phyloP scores from a whole-genome alignment of 306 rosid species.

The Abrus pulchellus region DNA sequence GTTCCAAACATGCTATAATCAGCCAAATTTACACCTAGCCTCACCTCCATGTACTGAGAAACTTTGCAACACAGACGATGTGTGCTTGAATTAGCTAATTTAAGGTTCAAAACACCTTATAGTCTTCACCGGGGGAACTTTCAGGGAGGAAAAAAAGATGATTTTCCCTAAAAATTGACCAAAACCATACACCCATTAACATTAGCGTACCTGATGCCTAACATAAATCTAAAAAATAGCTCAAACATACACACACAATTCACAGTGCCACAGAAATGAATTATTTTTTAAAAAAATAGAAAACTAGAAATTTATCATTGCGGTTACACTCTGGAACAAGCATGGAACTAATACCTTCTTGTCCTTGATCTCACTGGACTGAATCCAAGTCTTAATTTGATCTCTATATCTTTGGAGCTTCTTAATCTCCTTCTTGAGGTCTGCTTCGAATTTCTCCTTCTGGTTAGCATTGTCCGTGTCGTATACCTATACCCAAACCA shows the following conservation, averaged over 20 bases:
- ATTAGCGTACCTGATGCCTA: background rate
- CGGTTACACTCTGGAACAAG: constrained; percentile 19
- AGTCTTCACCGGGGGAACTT: background rate
- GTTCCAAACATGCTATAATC: background rate
- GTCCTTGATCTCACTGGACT: constrained; percentile 97
- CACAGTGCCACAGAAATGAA: background rate
- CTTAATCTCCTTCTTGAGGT: constrained; percentile 97
- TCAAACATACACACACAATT: background rate
- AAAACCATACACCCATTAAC: background rate
- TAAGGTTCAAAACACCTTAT: constrained; percentile 12
- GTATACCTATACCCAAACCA: constrained; percentile 67
- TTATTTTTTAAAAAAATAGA: background rate
- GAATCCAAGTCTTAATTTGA: constrained; percentile 98
- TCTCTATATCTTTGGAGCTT: constrained; percentile 96
- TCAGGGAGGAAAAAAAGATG: no score
- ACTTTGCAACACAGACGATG: background rate
- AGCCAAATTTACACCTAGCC: background rate
- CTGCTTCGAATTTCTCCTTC: constrained; percentile 99
- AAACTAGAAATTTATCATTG: background rate
- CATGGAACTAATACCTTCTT: constrained; percentile 67
- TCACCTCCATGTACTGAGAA: background rate
- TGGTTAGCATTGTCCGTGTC: constrained; percentile 98
- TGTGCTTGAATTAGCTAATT: background rate
- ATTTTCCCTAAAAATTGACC: background rate
- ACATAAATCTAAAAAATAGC: background rate